Evolutionary conservation across 192 early-diverging fungal species (phyloP).

Genomic region (Umbelopsis isabellina): DNA sequence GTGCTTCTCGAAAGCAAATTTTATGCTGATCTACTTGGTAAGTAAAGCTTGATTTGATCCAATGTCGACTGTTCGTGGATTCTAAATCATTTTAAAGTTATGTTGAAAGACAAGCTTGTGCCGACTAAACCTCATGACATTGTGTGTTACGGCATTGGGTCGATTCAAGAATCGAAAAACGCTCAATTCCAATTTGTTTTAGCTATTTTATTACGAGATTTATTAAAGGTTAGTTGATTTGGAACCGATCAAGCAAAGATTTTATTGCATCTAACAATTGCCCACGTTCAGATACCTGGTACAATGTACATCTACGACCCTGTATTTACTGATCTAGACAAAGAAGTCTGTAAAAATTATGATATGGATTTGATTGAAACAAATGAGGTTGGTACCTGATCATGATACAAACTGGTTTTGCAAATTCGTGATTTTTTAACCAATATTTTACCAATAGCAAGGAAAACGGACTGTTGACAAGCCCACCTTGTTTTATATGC

Average conservation of each 20-base stretch:
- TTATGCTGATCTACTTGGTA: conserved; percentile 25
- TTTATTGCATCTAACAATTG: not conserved
- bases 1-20: conserved; percentile 23
- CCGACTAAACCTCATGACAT: conserved; percentile 26
- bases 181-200: conserved; percentile 44
- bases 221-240: conserved; percentile 29
- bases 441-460: conserved; percentile 1
- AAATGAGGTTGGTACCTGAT: conserved; percentile 31
- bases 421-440: not conserved
- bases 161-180: conserved; percentile 38
- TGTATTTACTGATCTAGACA: conserved; percentile 38
- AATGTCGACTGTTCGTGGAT: not conserved
- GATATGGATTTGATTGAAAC: conserved; percentile 29
- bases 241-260: not conserved
- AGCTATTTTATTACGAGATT: conserved; percentile 24
- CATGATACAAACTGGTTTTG: not conserved
- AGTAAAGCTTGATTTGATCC: not conserved
- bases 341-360: conserved; percentile 29
- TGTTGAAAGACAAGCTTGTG: conserved; percentile 25
- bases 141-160: conserved; percentile 45
- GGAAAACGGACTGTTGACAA: conserved; percentile 26
- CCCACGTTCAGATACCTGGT: conserved; percentile 26
- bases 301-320: conserved; percentile 42
- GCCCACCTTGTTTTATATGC: conserved; percentile 44
- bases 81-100: not conserved